Conservation (phyloP, 495 filamentous ascomycete species). For the Xylaria nigripes region DNA sequence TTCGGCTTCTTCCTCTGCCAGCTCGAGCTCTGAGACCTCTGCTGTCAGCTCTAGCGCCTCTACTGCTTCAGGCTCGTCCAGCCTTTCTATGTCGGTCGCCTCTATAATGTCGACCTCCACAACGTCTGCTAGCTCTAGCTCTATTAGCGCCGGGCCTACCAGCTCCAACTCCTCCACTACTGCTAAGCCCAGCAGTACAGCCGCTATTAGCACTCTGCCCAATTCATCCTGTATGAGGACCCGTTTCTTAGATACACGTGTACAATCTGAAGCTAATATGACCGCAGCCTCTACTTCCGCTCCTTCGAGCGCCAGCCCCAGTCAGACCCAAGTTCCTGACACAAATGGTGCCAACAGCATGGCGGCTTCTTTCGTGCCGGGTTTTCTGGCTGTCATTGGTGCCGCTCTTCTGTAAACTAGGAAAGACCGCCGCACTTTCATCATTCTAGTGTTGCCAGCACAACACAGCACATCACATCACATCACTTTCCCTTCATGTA, state of each 20-base stretch:
- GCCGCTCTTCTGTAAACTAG: conserved; percentile 18
- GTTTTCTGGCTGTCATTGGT: conserved; percentile 20
- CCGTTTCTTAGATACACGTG: too few species aligned
- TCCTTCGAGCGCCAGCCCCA: conserved; percentile 5
- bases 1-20: conserved; percentile 7
- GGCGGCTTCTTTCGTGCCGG: conserved; percentile 20
- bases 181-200: conserved; percentile 11
- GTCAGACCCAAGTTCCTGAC: conserved; percentile 17
- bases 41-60: conserved; percentile 12
- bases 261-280: neutral
- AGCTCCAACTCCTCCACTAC: too few species aligned
- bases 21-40: conserved; percentile 12
- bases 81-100: conserved; percentile 17
- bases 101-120: conserved; percentile 25
- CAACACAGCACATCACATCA: neutral
- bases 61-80: conserved; percentile 12
- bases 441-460: neutral
- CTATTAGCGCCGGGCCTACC: neutral
- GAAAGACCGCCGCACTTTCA: neutral
- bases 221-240: neutral
- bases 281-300: conserved; percentile 13
- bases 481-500: neutral
- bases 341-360: conserved; percentile 20
- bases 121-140: conserved; percentile 17
- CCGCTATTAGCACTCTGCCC: neutral